phyloP scores from a whole-genome alignment of 2,329 filamentous ascomycete genomes.

The Metarhizium robertsii region DNA sequence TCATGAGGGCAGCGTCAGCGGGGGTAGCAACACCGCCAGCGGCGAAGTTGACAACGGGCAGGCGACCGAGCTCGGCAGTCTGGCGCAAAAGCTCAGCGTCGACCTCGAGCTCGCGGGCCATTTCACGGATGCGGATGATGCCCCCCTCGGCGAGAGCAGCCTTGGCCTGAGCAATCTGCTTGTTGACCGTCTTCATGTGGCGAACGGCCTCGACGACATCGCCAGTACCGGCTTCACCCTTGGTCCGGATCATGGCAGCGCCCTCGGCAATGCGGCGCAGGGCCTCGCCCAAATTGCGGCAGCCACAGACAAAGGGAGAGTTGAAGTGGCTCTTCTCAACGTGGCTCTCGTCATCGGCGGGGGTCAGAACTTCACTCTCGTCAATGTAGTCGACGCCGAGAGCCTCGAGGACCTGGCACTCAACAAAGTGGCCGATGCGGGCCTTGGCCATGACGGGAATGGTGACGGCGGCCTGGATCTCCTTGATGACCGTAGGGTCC shows the following conservation, averaged over 20 bases:
- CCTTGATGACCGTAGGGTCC: conserved; percentile 86
- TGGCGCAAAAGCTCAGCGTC: conserved; percentile 74
- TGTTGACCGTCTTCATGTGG: conserved; percentile 87
- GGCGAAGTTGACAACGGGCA: conserved; percentile 96
- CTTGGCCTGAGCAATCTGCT: conserved; percentile 72
- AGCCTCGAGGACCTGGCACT: conserved; percentile 95
- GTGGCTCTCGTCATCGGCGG: conserved; percentile 83
- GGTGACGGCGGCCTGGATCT: conserved; percentile 89
- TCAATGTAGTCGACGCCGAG: conserved; percentile 97
- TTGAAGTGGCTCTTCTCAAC: conserved; percentile 79
- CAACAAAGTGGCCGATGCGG: conserved; percentile 93
- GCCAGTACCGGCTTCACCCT: conserved; percentile 94
- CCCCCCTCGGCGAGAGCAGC: conserved; percentile 54
- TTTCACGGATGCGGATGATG: conserved; percentile 48
- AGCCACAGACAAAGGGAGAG: conserved; percentile 92
- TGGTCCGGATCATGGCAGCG: conserved; percentile 97
- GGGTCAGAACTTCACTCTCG: conserved; percentile 94
- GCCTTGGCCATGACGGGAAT: conserved; percentile 99
- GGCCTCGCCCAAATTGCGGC: conserved; percentile 88
- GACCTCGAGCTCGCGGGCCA: conserved; percentile 73
- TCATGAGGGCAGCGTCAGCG: conserved; percentile 91
- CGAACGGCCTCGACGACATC: conserved; percentile 94
- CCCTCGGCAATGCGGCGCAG: conserved; percentile 85
- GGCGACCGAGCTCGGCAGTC: conserved; percentile 74
- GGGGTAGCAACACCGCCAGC: conserved; percentile 99